Evolutionary conservation across 1,284 basidiomycete genomes (phyloP), one percentile per base, ranked within the genome.

Genomic region (Ceratobasidium theobromae): DNA sequence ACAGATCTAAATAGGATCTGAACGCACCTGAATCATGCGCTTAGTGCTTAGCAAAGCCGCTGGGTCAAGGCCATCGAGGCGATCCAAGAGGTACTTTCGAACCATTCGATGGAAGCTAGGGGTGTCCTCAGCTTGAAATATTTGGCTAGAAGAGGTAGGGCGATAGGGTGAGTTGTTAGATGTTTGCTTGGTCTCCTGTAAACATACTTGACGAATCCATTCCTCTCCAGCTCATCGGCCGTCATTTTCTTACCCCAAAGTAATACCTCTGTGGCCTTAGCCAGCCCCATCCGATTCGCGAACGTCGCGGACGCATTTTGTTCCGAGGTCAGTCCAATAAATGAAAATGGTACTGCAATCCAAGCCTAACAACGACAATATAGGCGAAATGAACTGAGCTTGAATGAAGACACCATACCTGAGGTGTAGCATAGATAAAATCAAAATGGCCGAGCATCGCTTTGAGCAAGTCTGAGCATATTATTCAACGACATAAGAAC

Each of bases 371-470:
- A 11, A 8, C 33, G 21, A 41, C 23, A 6, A 25, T 16, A 28
- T 62, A 16, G 16, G 16, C 35, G 35, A 41, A 60, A 18, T 41
- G 3, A 30, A 16, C 32, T 11, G 12, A 11, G 30, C 33, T 41
- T 32, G 27, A 25, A 12, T n/a, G 9, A 30, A 46, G 1, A 12
- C 2, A 9, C 5, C 33, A 12, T 1, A 76, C 80, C 65, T 80
- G 77, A 0, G 85, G 84, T 68, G 88, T 74, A n/a, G 82, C 79
- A 69, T 87, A 89, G 27, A 89, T 86, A 72, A 89, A 87, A 72
- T 89, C 87, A 70, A 88, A 88, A 68, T 87, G 81, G 1, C 87
- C 86, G 25, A 89, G 75, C 70, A 87, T 83, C 0, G 86, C 87
- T 88, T 51, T 33, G 30, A 53, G 54, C 11, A 28, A 14, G 28